Conservation (phyloP, 169 alveolate species). For the Plasmodium vinckei region DNA sequence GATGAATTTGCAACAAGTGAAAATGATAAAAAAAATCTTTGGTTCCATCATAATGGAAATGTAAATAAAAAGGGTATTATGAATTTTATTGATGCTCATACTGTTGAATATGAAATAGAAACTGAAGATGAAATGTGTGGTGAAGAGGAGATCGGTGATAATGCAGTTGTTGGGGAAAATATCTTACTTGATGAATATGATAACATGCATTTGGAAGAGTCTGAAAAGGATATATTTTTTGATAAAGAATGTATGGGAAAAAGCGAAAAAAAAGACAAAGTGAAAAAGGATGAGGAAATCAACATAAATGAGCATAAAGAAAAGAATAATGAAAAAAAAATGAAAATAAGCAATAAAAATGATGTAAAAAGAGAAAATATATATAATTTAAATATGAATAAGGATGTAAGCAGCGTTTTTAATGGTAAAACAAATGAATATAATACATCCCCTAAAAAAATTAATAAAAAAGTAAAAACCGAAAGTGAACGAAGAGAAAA, state of each 20-base stretch:
- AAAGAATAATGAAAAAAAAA: conserved; percentile 10
- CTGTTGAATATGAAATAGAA: conserved; percentile 71
- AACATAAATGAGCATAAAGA: background rate
- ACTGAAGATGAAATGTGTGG: conserved; percentile 39
- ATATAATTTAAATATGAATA: conserved; percentile 31
- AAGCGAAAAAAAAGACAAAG: background rate
- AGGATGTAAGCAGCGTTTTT: conserved; percentile 5
- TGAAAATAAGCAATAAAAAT: background rate
- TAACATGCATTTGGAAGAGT: background rate
- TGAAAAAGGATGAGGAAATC: background rate
- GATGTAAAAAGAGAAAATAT: conserved; percentile 11
- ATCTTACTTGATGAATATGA: background rate
- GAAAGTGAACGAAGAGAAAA: conserved; percentile 18
- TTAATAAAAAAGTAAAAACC: background rate
- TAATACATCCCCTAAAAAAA: background rate
- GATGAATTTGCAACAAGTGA: conserved; percentile 1
- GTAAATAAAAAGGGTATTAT: conserved; percentile 51
- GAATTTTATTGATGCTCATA: conserved; percentile 74
- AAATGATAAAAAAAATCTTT: conserved; percentile 26
- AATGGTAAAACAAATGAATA: conserved; percentile 19
- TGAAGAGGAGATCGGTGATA: conserved; percentile 6
- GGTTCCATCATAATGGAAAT: conserved; percentile 70
- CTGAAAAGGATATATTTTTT: background rate
- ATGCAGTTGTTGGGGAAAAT: background rate
- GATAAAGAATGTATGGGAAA: conserved; percentile 2